phyloP scores from a whole-genome alignment of 225 moss, liverwort and hornwort genomes.

The Pseudoscleropodium purum region DNA sequence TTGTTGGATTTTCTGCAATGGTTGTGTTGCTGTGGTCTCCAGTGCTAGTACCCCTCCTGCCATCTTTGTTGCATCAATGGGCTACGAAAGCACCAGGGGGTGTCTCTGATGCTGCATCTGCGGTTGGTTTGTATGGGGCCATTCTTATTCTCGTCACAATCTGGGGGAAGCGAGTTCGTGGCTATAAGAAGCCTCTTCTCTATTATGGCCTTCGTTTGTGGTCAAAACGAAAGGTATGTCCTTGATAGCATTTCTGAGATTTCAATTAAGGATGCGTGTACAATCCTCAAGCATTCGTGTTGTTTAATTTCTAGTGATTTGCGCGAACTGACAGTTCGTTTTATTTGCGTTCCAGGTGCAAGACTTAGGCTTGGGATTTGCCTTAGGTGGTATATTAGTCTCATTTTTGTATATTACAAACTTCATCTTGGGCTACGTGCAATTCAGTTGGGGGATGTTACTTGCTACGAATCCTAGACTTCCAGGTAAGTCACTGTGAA shows the following conservation, averaged over 20 bases:
- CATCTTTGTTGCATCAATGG: conserved; percentile 78
- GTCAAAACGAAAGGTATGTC: conserved; percentile 60
- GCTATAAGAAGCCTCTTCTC: conserved; percentile 63
- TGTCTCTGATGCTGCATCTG: conserved; percentile 80
- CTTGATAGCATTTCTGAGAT: neutral
- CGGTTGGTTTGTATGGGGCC: conserved; percentile 83
- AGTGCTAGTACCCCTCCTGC: conserved; percentile 79
- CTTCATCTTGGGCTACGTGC: conserved; percentile 51
- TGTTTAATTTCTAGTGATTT: neutral
- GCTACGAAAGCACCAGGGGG: conserved; percentile 57
- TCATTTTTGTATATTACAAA: conserved; percentile 50
- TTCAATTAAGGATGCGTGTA: neutral
- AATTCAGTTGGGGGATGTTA: conserved; percentile 43
- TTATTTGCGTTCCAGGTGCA: conserved; percentile 32
- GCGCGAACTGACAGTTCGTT: neutral
- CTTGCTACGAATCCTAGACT: conserved; percentile 33
- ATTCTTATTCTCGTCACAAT: conserved; percentile 74
- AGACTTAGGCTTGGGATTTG: conserved; percentile 50
- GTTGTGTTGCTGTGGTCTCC: conserved; percentile 79
- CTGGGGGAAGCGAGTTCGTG: conserved; percentile 92
- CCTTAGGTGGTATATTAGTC: conserved; percentile 55
- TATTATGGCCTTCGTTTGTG: conserved; percentile 71
- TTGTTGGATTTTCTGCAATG: conserved; percentile 73
- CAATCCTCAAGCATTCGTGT: neutral
- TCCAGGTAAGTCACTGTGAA: neutral